Evolutionary conservation across 129 eudicot genomes (phyloP), one percentile per base, ranked within the genome.

Genomic region (Smallanthus sonchifolius): DNA sequence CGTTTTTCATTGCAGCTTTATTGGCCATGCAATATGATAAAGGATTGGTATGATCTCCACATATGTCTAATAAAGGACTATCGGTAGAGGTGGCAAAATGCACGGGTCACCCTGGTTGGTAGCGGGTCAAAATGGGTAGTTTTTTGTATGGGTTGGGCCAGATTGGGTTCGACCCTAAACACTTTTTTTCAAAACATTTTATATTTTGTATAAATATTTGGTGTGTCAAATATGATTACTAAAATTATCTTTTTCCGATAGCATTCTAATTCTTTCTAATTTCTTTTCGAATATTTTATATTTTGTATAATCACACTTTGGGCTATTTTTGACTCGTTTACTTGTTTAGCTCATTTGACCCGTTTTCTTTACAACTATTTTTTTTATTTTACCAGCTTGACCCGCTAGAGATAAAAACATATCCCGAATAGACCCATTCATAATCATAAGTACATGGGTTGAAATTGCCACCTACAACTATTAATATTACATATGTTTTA

Each of bases 1-100:
- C 97, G 32, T 94, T 94, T 83, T 94, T 94, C 96, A 94, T 94
- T 75, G 96, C 97, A 45, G 99, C 97, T 65, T 89, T 94, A 73
- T 80, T 94, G 86, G 99, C 99, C 79, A 94, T 94, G 97, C 96
- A 91, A 70, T 94, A 91, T 36, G 86, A 88, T 32, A 90, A 86
- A 82, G 80, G 82, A 77, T 84, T 94, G 99, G 99, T 94, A 94
- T 64, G 87, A 76, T 81, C 70, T 78, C 80, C 55, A 47, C 36
- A 72, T 72, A 49, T 76, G 34, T 51, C 15, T 36, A 13, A 11
- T 54, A 17, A 51, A 10, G 35, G 7, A 64, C 57, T 78, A 63
- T 70, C 9, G 4, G 24, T 52, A 40, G 69, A 60, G 30, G 10
- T 60, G 32, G 43, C 13, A 73, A 57, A 28, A 59, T 28, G 4